Percentiles rank a stretch among this genome's conserved stretches.
phyloP scores from a whole-genome alignment of 1,139 yeast species.

The Debaryomyces sp. region DNA sequence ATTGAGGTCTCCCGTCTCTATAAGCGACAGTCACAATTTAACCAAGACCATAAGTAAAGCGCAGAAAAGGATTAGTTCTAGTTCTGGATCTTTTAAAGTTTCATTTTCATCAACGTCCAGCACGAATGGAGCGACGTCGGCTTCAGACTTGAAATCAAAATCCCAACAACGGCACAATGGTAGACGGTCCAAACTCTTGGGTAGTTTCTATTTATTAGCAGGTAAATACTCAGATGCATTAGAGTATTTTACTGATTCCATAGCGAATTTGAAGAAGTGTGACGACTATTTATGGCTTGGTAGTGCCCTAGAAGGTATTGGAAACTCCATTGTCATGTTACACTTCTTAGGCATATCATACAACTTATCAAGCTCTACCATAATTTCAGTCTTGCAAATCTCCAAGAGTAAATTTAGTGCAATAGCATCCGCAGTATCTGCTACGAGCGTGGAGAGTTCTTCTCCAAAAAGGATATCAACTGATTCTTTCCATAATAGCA shows the following conservation, averaged over 20 bases:
- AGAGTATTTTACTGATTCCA: conserved; percentile 71
- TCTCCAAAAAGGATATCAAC: conserved; percentile 22
- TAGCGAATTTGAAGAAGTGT: conserved; percentile 56
- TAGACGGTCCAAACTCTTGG: conserved; percentile 74
- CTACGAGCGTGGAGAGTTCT: conserved; percentile 18
- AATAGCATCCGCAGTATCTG: conserved; percentile 13
- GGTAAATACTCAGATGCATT: conserved; percentile 79
- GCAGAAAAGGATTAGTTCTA: conserved; percentile 42
- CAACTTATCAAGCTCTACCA: conserved; percentile 53
- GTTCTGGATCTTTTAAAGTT: conserved; percentile 42
- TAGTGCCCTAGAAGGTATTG: conserved; percentile 79
- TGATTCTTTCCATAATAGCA: conserved; percentile 16
- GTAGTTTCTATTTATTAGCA: conserved; percentile 74
- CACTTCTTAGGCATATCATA: conserved; percentile 61
- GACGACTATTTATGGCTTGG: conserved; percentile 89
- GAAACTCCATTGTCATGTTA: conserved; percentile 64
- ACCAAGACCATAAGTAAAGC: conserved; percentile 59
- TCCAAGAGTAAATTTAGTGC: conserved; percentile 26
- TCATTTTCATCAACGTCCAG: conserved; percentile 23
- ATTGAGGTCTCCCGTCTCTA: conserved; percentile 70
- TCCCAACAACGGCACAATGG: conserved; percentile 52
- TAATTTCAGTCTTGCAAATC: conserved; percentile 29
- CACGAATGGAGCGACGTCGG: conserved; percentile 11
- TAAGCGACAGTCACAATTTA: conserved; percentile 51
- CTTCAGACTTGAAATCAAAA: conserved; percentile 29